Percentiles rank a stretch among this genome's conserved stretches.
phyloP scores from a whole-genome alignment of 352 stramenopile species.

The Pythium insidiosum region DNA sequence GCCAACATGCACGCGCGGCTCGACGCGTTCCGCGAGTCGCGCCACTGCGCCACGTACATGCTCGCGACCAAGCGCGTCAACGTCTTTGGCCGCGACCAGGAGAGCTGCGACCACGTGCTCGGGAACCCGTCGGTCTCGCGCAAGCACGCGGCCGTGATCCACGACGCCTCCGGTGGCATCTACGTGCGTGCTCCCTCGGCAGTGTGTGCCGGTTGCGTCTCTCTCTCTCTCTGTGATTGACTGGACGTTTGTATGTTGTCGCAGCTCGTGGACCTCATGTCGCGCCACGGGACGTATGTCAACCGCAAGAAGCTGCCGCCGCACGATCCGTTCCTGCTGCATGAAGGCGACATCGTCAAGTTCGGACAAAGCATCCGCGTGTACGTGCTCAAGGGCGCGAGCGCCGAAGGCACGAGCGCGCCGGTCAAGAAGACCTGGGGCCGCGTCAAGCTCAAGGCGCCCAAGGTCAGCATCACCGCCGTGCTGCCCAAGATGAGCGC shows the following conservation, averaged over 20 bases:
- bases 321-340: slow-evolving; percentile 75
- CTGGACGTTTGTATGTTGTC: slow-evolving; percentile 1
- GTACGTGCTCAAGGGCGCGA: slow-evolving; percentile 75
- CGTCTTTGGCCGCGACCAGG: slow-evolving; percentile 79
- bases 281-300: slow-evolving; percentile 80
- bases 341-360: slow-evolving; percentile 80
- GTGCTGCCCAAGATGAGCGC: slow-evolving; percentile 61
- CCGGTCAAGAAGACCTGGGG: slow-evolving; percentile 79
- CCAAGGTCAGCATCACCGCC: slow-evolving; percentile 59
- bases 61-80: slow-evolving; percentile 76
- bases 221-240: background rate
- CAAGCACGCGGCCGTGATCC: slow-evolving; percentile 83
- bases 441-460: slow-evolving; percentile 62
- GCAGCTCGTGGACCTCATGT: slow-evolving; percentile 86
- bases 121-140: slow-evolving; percentile 82
- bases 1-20: slow-evolving; percentile 59
- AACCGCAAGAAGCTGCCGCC: slow-evolving; percentile 77
- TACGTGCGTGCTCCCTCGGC: slow-evolving; percentile 71
- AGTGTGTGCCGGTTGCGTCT: background rate
- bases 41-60: slow-evolving; percentile 83
- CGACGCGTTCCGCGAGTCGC: slow-evolving; percentile 65
- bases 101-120: slow-evolving; percentile 80
- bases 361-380: slow-evolving; percentile 84
- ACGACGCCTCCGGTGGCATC: slow-evolving; percentile 71
- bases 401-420: slow-evolving; percentile 47